Evolutionary conservation across 164 flowering plant genomes (phyloP).

Genomic region (Vitis labrusca): DNA sequence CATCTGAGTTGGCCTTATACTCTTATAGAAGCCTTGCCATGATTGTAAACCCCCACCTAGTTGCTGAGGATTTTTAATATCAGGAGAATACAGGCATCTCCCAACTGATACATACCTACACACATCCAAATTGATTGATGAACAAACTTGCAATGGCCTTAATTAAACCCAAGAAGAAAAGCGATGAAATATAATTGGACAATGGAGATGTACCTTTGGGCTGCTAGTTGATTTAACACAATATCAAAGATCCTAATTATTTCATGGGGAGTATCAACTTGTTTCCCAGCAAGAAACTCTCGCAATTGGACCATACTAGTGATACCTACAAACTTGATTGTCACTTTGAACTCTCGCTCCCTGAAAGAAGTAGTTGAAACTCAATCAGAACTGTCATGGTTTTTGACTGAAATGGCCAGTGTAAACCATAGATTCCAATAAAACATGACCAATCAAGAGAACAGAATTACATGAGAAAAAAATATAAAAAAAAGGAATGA

Average conservation of each 20-base stretch:
- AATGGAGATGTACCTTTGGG: slow-evolving; percentile 29
- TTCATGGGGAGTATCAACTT: slow-evolving; percentile 43
- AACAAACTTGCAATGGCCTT: too few species aligned
- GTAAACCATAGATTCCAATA: neutral
- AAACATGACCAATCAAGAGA: too few species aligned
- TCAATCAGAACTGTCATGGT: neutral
- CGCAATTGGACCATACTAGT: slow-evolving; percentile 40
- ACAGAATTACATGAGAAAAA: neutral
- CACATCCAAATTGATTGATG: neutral
- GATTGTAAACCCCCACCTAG: slow-evolving; percentile 63
- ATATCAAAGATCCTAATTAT: slow-evolving; percentile 48
- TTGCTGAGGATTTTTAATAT: slow-evolving; percentile 36
- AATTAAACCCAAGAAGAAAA: neutral
- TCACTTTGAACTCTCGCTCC: slow-evolving; percentile 40
- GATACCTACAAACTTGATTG: slow-evolving; percentile 42
- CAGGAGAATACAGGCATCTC: slow-evolving; percentile 55
- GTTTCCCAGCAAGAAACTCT: slow-evolving; percentile 47
- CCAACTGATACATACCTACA: slow-evolving; percentile 49
- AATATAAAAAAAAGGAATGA: neutral
- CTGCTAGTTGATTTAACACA: slow-evolving; percentile 44
- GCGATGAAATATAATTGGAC: neutral
- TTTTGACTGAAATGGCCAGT: neutral
- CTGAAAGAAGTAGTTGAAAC: slow-evolving; percentile 10
- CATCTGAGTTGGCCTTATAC: slow-evolving; percentile 76
- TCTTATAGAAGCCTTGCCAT: slow-evolving; percentile 86